These are phyloP conservation scores for Neurospora sp. DNA, from an alignment of 495 filamentous ascomycete genomes.

Conservation along the genomic window DNA sequence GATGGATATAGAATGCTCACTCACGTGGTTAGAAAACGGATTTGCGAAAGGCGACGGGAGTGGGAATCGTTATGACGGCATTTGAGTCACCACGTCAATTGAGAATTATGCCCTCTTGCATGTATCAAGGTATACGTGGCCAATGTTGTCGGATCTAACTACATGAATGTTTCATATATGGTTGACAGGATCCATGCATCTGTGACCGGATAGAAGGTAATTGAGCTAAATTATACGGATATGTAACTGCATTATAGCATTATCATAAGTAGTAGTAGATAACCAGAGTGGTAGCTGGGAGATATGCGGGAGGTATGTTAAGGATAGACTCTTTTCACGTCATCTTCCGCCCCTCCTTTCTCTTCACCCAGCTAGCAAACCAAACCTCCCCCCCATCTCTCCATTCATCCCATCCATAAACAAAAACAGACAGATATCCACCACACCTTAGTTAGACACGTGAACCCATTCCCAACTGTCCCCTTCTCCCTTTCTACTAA, in stretches of 20 bases:
- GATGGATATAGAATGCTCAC: not conserved
- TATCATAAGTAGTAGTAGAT: not conserved
- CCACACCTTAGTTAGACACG: not conserved
- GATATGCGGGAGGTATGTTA: not conserved
- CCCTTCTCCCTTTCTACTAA: not conserved
- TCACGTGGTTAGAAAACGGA: not conserved
- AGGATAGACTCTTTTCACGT: not conserved
- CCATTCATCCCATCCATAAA: not conserved
- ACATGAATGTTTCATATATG: not conserved
- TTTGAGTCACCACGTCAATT: too few relatives aligned
- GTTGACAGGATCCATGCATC: not conserved
- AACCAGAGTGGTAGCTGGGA: not conserved
- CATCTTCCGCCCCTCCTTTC: not conserved
- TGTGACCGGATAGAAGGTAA: not conserved
- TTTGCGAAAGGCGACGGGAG: too few relatives aligned
- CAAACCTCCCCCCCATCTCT: not conserved
- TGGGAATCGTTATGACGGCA: too few relatives aligned
- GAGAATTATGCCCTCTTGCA: too few relatives aligned
- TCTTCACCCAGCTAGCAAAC: not conserved
- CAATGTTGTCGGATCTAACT: too few relatives aligned
- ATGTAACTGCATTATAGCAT: not conserved
- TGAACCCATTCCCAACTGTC: not conserved
- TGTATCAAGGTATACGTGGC: too few relatives aligned
- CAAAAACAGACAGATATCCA: not conserved
- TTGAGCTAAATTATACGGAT: not conserved